These are phyloP conservation scores for Tulasnella sp. DNA, from an alignment of 768 basidiomycete species.

Conservation along the genomic window DNA sequence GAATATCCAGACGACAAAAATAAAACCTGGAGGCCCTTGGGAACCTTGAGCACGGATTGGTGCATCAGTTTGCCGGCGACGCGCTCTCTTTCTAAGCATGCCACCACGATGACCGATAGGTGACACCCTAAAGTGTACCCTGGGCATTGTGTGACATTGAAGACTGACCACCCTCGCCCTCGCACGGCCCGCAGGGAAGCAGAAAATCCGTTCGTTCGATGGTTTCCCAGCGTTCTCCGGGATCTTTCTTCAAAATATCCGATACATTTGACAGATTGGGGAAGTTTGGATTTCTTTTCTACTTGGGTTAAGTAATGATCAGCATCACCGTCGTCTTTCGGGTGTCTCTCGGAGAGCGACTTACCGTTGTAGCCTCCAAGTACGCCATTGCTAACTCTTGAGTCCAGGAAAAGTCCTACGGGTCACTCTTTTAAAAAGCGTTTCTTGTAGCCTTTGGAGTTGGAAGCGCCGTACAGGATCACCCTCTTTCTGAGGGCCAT, in stretches of 20 bases:
- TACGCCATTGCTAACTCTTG: not conserved
- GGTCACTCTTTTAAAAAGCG: not conserved
- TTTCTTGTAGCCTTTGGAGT: too few species aligned
- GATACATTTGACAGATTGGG: not conserved
- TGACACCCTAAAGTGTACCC: too few species aligned
- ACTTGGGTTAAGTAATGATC: not conserved
- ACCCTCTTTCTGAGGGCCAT: not conserved
- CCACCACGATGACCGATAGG: too few species aligned
- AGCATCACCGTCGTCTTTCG: not conserved
- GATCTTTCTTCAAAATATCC: not conserved
- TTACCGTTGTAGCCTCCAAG: not conserved
- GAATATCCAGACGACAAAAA: not conserved
- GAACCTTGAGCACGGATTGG: not conserved
- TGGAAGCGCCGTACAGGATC: not conserved
- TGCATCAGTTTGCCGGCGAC: not conserved
- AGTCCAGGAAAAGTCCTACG: not conserved
- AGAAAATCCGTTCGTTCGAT: not conserved
- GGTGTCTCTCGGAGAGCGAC: not conserved
- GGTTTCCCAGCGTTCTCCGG: not conserved
- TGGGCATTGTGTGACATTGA: not conserved
- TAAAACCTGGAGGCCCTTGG: not conserved
- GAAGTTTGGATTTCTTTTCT: not conserved
- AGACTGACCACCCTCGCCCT: not conserved
- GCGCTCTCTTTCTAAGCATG: not conserved
- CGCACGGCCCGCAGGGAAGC: not conserved